phyloP scores from a whole-genome alignment of 2,329 filamentous ascomycete species.

The Onygenales sp. region DNA sequence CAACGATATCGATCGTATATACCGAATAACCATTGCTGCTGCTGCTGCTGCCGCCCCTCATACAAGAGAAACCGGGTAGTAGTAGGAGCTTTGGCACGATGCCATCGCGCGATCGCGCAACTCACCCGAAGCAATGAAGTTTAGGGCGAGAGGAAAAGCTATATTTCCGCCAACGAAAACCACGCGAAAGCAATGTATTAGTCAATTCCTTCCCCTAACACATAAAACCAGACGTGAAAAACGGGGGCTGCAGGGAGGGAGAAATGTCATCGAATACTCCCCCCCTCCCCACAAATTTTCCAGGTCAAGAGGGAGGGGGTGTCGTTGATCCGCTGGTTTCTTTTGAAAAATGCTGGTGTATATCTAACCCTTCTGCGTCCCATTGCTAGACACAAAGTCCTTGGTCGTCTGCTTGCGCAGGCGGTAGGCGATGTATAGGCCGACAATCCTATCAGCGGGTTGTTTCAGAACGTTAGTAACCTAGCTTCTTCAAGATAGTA shows the following conservation, averaged over 20 bases:
- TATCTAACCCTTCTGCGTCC: constrained; percentile 72
- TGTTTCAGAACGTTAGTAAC: not conserved
- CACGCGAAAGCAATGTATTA: too few relatives aligned
- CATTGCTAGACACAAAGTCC: constrained; percentile 65
- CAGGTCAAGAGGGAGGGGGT: not conserved
- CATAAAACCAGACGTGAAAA: too few relatives aligned
- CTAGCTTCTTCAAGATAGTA: not conserved
- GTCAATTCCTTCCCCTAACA: too few relatives aligned
- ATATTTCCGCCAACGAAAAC: not conserved
- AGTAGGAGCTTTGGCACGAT: constrained; percentile 14
- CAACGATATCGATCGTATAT: not conserved
- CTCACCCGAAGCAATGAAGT: constrained; percentile 90
- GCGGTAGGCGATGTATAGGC: constrained; percentile 48
- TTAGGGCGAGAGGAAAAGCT: constrained; percentile 74
- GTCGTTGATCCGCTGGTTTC: not conserved
- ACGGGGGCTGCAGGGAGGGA: constrained; percentile 12
- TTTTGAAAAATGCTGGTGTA: not conserved
- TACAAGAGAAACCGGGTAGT: constrained; percentile 6
- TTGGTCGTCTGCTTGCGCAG: constrained; percentile 55
- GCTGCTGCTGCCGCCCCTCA: constrained; percentile 51
- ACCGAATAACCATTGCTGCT: not conserved
- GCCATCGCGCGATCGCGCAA: constrained; percentile 35
- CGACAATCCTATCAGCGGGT: constrained; percentile 47
- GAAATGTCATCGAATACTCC: not conserved
- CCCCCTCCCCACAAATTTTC: too few relatives aligned